These are phyloP conservation scores for Mucor sp. DNA, from an alignment of 371 early-diverging fungal species.

Conservation along the genomic window DNA sequence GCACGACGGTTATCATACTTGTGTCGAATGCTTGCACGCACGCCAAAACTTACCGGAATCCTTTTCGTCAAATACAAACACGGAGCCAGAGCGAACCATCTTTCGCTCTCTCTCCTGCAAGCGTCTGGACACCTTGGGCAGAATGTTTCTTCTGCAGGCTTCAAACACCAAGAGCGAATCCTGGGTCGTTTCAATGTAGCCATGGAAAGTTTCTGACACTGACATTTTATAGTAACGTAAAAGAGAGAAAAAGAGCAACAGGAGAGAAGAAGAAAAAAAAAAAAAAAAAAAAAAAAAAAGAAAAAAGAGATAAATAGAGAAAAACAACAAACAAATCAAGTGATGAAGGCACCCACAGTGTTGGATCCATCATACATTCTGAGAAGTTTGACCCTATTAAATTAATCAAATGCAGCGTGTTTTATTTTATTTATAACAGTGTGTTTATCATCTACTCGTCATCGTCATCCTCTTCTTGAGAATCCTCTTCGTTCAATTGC, in stretches of 20 bases:
- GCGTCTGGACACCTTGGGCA: conserved; percentile 63
- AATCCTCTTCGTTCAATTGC: conserved; percentile 39
- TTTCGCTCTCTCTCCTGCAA: conserved; percentile 65
- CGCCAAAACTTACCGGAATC: conserved; percentile 50
- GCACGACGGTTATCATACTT: neutral
- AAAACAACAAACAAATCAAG: conserved; percentile 1
- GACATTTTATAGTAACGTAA: conserved; percentile 22
- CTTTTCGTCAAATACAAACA: conserved; percentile 74
- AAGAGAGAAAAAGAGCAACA: neutral
- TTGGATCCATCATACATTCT: neutral
- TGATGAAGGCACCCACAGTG: neutral
- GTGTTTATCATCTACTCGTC: conserved; percentile 10
- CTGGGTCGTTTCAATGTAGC: conserved; percentile 58
- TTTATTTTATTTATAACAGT: neutral
- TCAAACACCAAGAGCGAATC: conserved; percentile 74
- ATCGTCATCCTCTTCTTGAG: conserved; percentile 38
- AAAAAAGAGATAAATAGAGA: neutral
- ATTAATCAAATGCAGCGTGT: neutral
- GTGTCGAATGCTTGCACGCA: neutral
- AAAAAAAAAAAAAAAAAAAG: neutral
- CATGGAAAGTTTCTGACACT: conserved; percentile 51
- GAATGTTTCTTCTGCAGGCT: conserved; percentile 62
- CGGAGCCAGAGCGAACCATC: conserved; percentile 63
- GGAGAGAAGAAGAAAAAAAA: neutral
- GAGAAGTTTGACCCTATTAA: neutral